A percentile compares a stretch with the other conserved stretches of the same genome.
Evolutionary conservation across 441 rosid genomes (phyloP).

Genomic region (Omphalea diandra): DNA sequence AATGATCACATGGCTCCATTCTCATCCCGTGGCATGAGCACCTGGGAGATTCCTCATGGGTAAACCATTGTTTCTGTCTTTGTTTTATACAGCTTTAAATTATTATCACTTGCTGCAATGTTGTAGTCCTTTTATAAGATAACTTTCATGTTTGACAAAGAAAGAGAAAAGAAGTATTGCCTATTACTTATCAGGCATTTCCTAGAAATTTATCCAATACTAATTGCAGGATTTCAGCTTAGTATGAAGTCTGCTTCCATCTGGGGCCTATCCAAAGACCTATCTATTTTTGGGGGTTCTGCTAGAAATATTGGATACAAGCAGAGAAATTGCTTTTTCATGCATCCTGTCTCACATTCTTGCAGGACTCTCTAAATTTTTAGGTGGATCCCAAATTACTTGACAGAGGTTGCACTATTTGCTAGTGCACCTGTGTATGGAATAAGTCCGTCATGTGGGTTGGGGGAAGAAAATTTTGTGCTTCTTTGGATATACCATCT

Average conservation of each 20-base stretch:
- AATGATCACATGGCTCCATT: slow-evolving; percentile 96
- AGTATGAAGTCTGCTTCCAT: neutral
- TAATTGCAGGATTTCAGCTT: slow-evolving; percentile 1
- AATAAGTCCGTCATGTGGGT: neutral
- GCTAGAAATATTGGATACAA: no score
- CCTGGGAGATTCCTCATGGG: slow-evolving; percentile 99
- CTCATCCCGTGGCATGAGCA: slow-evolving; percentile 99
- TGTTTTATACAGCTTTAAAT: neutral
- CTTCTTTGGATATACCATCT: neutral
- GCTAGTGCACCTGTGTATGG: no score
- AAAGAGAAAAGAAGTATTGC: neutral
- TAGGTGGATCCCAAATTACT: no score
- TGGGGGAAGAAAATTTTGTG: neutral
- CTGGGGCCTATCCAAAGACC: neutral
- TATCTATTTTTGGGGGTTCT: neutral
- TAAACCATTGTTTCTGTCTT: slow-evolving; percentile 29
- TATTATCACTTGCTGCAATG: neutral
- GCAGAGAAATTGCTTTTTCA: no score
- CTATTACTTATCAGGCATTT: slow-evolving; percentile 6
- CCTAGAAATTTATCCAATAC: neutral
- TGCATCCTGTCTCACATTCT: no score
- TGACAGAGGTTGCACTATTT: no score
- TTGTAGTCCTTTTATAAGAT: neutral
- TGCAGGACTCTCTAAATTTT: no score
- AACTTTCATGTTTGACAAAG: neutral